Percentiles rank a stretch among this genome's conserved stretches.
Evolutionary conservation across 2,329 filamentous ascomycete genomes (phyloP).

Genomic region (Aspergillus tubingensis): DNA sequence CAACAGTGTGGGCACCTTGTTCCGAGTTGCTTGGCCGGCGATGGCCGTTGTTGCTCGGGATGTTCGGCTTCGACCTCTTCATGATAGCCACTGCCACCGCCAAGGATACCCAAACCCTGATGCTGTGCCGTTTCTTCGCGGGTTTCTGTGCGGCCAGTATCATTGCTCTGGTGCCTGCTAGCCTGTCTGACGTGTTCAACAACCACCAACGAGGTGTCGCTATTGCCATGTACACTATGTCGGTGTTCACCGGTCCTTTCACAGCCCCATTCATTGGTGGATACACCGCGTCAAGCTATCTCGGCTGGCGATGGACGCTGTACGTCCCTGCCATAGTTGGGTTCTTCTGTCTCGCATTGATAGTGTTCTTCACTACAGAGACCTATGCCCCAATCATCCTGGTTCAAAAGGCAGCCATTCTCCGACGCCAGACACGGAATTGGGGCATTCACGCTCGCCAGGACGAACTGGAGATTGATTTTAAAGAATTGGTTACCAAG

Average conservation of each 20-base stretch:
- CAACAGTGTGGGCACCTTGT: slow-evolving; percentile 62
- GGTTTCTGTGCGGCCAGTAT: slow-evolving; percentile 47
- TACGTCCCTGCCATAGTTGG: slow-evolving; percentile 55
- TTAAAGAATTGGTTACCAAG: slow-evolving; percentile 22
- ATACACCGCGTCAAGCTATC: slow-evolving; percentile 48
- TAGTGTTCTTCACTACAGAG: slow-evolving; percentile 49
- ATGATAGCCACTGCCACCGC: slow-evolving; percentile 47
- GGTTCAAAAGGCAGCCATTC: slow-evolving; percentile 20
- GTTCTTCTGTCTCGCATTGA: slow-evolving; percentile 42
- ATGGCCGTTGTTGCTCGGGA: slow-evolving; percentile 49
- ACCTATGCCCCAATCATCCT: slow-evolving; percentile 50
- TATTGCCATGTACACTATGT: slow-evolving; percentile 51
- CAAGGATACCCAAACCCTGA: slow-evolving; percentile 40
- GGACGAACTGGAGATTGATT: slow-evolving; percentile 24
- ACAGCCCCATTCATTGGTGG: slow-evolving; percentile 52
- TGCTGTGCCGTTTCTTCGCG: slow-evolving; percentile 47
- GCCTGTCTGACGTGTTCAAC: slow-evolving; percentile 52
- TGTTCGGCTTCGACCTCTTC: slow-evolving; percentile 46
- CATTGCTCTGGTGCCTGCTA: slow-evolving; percentile 43
- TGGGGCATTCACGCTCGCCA: slow-evolving; percentile 27
- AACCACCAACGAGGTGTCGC: slow-evolving; percentile 42
- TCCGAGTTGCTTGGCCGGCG: slow-evolving; percentile 61
- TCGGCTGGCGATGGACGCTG: slow-evolving; percentile 54
- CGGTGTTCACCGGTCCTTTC: slow-evolving; percentile 49
- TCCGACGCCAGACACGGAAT: slow-evolving; percentile 24